A percentile compares a stretch with the other conserved stretches of the same genome.
These are phyloP conservation scores for Diaporthe ampelina DNA, from an alignment of 2,329 filamentous ascomycete genomes.

Conservation along the genomic window DNA sequence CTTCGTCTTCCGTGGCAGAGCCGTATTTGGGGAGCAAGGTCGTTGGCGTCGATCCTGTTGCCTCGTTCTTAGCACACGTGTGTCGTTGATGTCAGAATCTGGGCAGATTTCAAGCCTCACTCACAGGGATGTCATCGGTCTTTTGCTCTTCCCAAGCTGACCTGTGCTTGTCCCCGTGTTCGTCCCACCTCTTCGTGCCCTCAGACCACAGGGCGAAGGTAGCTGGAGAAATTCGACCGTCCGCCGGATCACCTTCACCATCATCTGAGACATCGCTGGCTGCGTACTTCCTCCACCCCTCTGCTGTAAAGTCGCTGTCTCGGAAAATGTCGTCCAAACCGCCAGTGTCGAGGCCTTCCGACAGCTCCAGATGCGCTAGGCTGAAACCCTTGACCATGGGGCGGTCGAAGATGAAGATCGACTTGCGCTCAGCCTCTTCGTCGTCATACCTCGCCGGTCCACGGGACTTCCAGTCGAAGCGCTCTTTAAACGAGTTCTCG, in stretches of 20 bases:
- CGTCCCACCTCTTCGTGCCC: conserved; percentile 52
- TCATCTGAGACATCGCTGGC: conserved; percentile 54
- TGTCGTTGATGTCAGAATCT: neutral
- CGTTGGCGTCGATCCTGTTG: conserved; percentile 36
- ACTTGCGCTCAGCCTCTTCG: conserved; percentile 29
- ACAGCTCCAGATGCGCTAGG: neutral
- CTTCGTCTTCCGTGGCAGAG: conserved; percentile 30
- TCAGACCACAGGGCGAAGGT: conserved; percentile 57
- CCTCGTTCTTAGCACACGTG: conserved; percentile 4
- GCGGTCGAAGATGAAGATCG: conserved; percentile 37
- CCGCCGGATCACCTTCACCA: conserved; percentile 54
- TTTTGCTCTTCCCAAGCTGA: conserved; percentile 23
- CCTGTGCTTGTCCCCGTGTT: conserved; percentile 30
- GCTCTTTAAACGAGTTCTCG: conserved; percentile 28
- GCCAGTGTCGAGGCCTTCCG: conserved; percentile 34
- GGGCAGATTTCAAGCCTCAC: neutral
- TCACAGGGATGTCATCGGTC: conserved; percentile 31
- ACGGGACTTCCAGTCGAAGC: conserved; percentile 28
- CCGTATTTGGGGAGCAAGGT: conserved; percentile 37
- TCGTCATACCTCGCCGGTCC: conserved; percentile 37
- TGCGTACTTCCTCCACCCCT: conserved; percentile 35
- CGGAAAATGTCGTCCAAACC: conserved; percentile 20
- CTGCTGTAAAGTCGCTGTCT: neutral
- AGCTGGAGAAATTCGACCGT: conserved; percentile 56
- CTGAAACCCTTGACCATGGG: conserved; percentile 41